Base-by-base conservation (phyloP, 371 early-diverging fungal species). In the Rhizopus stolonifer region DNA sequence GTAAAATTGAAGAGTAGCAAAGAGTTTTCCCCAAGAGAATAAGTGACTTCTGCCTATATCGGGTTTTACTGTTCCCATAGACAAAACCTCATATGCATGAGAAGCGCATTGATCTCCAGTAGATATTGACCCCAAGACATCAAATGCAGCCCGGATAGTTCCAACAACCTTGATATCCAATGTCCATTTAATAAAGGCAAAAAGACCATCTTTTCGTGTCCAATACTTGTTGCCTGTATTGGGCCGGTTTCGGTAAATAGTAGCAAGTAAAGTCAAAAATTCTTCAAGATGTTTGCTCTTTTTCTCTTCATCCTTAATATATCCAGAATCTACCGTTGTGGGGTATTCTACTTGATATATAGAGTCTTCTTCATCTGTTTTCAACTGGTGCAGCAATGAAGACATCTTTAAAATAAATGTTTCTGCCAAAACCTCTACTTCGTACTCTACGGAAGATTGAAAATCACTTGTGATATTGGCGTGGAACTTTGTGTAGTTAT, bases 161-260 rank as follows among this genome's bases (percentile, higher is more conserved):
- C 53, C 42, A 4, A 59, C 40, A 4, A 54, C 36, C 24, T 56
- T 60, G 6, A 61, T 53, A 10, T 79, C 79, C 0, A 83, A 64
- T 17, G 84, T 83, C 82, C 87, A 89, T 46, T 81, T 82, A 34
- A 94, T 46, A 58, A 95, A 91, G 19, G 79, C 72, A 25, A 81
- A 77, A 49, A 91, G 71, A 13, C 83, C 69, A 25, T 58, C 65
- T 47, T 77, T 70, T 6, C 60, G 67, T 14, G 69, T 56, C 93
- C 93, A 93, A 67, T 86, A 94, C 4, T 70, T 71, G 7, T 86
- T 54, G 0, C 91, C 92, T 2, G 85, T 81, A 49, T 92, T 87
- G 1, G 84, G 80, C 3, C 88, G 67, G 46, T 86, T 82, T n/a
- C 79, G 61, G 65, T 86, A 92, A 8, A 92, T 62, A 18, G 72